Evolutionary conservation across 2,329 filamentous ascomycete genomes (phyloP), one percentile per base, ranked within the genome.

Genomic region (Phaeosphaeriaceae sp.): DNA sequence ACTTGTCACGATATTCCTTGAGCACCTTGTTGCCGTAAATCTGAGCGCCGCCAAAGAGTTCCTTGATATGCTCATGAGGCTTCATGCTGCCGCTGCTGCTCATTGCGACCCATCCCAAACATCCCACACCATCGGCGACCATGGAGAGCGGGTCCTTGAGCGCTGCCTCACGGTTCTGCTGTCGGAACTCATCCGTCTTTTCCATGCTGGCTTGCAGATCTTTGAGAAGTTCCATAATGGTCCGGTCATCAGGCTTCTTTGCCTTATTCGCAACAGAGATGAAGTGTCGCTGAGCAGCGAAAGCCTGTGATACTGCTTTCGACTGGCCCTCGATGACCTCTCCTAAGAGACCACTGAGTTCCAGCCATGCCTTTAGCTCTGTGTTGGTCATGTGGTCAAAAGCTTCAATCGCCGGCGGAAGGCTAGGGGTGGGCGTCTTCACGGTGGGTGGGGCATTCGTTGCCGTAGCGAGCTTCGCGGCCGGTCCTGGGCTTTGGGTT

Each of bases 11-110:
- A 74, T 89, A 87, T 64, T 95, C 89, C 76, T 92, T 96, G 61
- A 97, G 78, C 30, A 99, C 90, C 63, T 92, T 86, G 78, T 99
- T 97, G 28, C 94, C 94, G 65, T 90, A 97, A 78, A 96, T 96
- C 72, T 97, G 88, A 33, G 92, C 90, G 42, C 91, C 88, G 23
- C 87, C 87, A 16, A 96, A 81, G 50, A 87, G 87, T 61, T 96
- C 92, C 38, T 87, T 87, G 38, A 97, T 88, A 65, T 92, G 90
- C 67, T 94, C 92, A 57, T 84, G 87, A 2, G 94, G 94, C 70
- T 91, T 92, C 56, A 58, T 56, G 46, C 61, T 58, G 79, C 82
- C 43, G 39, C 63, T 56, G 40, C 54, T 58, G 26, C 95, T 89
- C 40, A 94, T 84, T 0, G 88, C 89, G 49, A 97, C 89, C 94